Evolutionary conservation across 225 moss, liverwort and hornwort genomes (phyloP).

Genomic region (Pseudisothecium myosuroides): DNA sequence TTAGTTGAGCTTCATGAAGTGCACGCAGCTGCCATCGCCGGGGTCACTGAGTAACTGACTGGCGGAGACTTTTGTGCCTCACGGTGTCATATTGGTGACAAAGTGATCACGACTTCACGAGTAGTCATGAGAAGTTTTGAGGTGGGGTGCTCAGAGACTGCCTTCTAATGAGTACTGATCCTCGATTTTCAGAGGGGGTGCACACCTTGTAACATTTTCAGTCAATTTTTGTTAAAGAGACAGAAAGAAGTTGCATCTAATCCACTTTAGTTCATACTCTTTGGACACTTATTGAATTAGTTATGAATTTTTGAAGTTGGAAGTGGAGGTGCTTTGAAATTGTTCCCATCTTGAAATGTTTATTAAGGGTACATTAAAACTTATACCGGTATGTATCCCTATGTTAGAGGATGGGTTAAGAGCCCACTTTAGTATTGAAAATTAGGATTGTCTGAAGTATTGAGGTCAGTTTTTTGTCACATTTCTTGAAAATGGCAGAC

Average conservation of each 20-base stretch:
- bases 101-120: not conserved
- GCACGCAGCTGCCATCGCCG: not conserved
- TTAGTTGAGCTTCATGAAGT: not conserved
- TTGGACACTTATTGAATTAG: not conserved
- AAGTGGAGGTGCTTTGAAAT: not conserved
- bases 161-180: not conserved
- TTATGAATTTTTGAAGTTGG: not conserved
- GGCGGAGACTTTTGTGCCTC: not conserved
- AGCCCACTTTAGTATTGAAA: too few relatives aligned
- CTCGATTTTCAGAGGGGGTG: not conserved
- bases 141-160: not conserved
- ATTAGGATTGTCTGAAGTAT: not conserved
- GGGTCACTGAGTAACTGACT: not conserved
- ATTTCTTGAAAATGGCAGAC: not conserved
- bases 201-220: too few relatives aligned
- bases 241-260: not conserved
- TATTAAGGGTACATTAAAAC: not conserved
- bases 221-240: not conserved
- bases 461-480: not conserved
- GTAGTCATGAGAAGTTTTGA: not conserved
- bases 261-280: too few relatives aligned
- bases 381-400: rapidly evolving
- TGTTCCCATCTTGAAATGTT: not conserved
- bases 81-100: not conserved
- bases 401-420: not conserved